Percentiles rank a stretch among this genome's conserved stretches.
phyloP scores from a whole-genome alignment of 2,329 filamentous ascomycete species.

The Sarocladiaceae sp. region DNA sequence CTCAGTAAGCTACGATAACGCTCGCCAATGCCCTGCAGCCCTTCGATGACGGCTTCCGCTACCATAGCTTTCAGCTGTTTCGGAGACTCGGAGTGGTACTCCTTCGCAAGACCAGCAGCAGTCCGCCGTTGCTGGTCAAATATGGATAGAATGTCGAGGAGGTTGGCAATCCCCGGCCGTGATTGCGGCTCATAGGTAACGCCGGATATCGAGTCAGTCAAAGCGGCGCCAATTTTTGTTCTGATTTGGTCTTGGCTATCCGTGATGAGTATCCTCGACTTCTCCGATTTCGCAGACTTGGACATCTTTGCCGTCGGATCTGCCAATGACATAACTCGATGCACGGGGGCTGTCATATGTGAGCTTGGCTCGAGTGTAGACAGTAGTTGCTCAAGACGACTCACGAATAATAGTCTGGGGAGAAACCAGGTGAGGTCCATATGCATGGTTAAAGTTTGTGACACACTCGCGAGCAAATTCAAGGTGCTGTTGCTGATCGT shows the following conservation, averaged over 20 bases:
- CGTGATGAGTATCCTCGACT: slow-evolving; percentile 77
- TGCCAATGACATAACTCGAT: slow-evolving; percentile 83
- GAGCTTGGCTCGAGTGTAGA: not conserved
- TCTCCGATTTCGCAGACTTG: slow-evolving; percentile 68
- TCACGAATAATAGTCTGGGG: slow-evolving; percentile 69
- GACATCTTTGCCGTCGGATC: slow-evolving; percentile 85
- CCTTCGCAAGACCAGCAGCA: slow-evolving; percentile 32
- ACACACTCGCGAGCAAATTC: slow-evolving; percentile 87
- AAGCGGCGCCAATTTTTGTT: slow-evolving; percentile 62
- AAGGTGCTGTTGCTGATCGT: slow-evolving; percentile 89
- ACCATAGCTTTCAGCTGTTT: slow-evolving; percentile 45
- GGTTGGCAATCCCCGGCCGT: slow-evolving; percentile 80
- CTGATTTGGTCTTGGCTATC: slow-evolving; percentile 59
- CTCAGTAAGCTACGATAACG: slow-evolving; percentile 47
- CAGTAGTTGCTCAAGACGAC: slow-evolving; percentile 7
- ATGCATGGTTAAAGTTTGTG: slow-evolving; percentile 76
- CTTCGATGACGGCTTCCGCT: slow-evolving; percentile 47
- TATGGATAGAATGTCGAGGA: slow-evolving; percentile 73
- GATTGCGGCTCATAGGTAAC: slow-evolving; percentile 65
- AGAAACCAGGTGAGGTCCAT: slow-evolving; percentile 54
- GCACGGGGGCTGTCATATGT: slow-evolving; percentile 51
- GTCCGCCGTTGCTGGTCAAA: slow-evolving; percentile 44
- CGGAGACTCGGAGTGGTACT: slow-evolving; percentile 30
- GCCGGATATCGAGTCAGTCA: slow-evolving; percentile 64
- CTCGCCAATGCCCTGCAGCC: slow-evolving; percentile 48